Base-by-base conservation (phyloP, 441 rosid genomes). In the Euphorbia corollata region DNA sequence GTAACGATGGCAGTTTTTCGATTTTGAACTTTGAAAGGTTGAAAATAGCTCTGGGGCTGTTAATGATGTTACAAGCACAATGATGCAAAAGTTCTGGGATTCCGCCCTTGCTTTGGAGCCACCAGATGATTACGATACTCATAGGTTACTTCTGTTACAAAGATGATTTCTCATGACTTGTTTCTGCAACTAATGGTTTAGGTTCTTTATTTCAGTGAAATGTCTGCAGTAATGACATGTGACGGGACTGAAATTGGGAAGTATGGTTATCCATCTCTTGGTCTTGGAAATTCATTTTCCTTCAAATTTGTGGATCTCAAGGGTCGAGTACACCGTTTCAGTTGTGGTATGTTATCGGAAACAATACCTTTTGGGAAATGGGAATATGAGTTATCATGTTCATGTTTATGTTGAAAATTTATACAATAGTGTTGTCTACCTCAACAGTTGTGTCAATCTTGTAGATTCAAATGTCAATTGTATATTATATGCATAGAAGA, bases 61-160 rank as follows among this genome's bases (percentile, higher is more conserved):
- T 71, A 87, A 84, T 79, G 98, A 86, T 39, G 77, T 87, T 79
- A 81, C 97, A 67, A 90, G 73, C 69, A 84, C 97, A 51, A 87
- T 93, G 93, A 91, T 91, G 99, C 99, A 93, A 77, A 91, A 89
- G 78, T 93, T 93, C 34, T 93, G 97, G 97, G 99, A 93, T 63
- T 91, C 97, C 18, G 86, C 96, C 27, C 86, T 93, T 58, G 79
- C 90, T 41, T 79, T 85, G 68, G 96, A 91, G 43, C 92, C 97
- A 16, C 81, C 88, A 0, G 95, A 89, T 71, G 97, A 89, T 77
- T 85, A 80, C 71, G 97, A 90, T 34, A 83, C 92, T 22, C 85
- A 80, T 16, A 90, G 90, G 90, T 86, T 60, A 11, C 16, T 68
- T 34, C 78, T 75, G 27, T 66, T 66, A 38, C 63, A 56, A 58